Base-by-base conservation (phyloP, 2,329 filamentous ascomycete species). In the Penicillium sp. region DNA sequence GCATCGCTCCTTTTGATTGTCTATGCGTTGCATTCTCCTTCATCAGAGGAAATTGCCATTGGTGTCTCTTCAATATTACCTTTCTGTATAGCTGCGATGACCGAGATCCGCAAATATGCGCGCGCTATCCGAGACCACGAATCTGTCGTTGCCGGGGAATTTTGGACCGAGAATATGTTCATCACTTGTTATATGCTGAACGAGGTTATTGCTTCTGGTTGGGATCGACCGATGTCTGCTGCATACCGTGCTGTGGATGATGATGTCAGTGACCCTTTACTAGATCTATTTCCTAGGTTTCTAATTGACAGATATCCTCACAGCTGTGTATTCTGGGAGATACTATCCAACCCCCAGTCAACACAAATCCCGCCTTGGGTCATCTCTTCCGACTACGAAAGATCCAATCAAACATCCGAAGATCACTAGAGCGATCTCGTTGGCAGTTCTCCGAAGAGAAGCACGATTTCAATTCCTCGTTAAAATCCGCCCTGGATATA, bases 121-220 rank as follows among this genome's bases (percentile, higher is more conserved):
- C 56, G 53, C 4, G 37, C 47, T n/a, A 45, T 42, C 9, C 18
- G 42, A 5, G 46, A 57, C 6, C 53, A 52, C 31, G 52, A 50
- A 12, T 49, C 44, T 24, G 47, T 47, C 3, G 41, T 40, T 10
- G 46, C 52, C 9, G 53, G 50, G 8, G 57, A 59, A 24, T 37
- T 46, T 7, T 47, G 60, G 20, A 54, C 56, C 1, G 62, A 64
- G 49, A 57, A 57, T 10, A 57, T 64, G 51, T 64, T 64, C 6
- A 64, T 64, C 20, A 58, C 61, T 20, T 63, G 61, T 44, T 64
- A 58, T 35, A 64, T 64, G 62, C 49, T 64, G 18, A 64, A 64
- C 32, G 62, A 64, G 28, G 52, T 64, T 13, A 56, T 63, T 40
- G 54, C 60, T 7, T 64, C 58, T 15, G 62, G 62, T 8, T 64